These are phyloP conservation scores for Phylloporus scabripes DNA, from an alignment of 768 basidiomycete species.

Conservation along the genomic window DNA sequence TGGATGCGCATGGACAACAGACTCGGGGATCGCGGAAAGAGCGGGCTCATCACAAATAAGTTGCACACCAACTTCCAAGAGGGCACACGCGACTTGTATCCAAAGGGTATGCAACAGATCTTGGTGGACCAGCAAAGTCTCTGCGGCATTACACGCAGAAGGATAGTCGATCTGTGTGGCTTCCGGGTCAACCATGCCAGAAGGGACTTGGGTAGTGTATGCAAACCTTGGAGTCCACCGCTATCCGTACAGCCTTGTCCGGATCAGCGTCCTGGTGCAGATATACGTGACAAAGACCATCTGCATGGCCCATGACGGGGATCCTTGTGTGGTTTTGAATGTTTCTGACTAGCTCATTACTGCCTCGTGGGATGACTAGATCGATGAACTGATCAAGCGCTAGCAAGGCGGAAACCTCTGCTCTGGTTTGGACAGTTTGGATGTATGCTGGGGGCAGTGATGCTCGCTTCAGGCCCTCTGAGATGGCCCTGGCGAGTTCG, in stretches of 20 bases:
- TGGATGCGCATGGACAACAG: slow-evolving; percentile 34
- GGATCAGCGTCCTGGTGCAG: slow-evolving; percentile 77
- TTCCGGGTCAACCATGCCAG: not conserved
- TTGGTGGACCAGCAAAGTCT: slow-evolving; percentile 84
- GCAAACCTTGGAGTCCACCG: slow-evolving; percentile 85
- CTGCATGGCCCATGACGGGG: slow-evolving; percentile 98
- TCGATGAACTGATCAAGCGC: slow-evolving; percentile 90
- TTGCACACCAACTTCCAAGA: slow-evolving; percentile 63
- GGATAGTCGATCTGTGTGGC: slow-evolving; percentile 76
- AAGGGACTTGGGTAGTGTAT: not conserved
- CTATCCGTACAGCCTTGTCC: slow-evolving; percentile 76
- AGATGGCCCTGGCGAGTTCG: slow-evolving; percentile 75
- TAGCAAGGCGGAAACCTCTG: slow-evolving; percentile 84
- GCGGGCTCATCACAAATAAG: slow-evolving; percentile 75
- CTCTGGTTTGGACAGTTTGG: slow-evolving; percentile 86
- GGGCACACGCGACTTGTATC: slow-evolving; percentile 70
- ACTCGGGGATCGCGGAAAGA: slow-evolving; percentile 47
- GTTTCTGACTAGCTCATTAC: slow-evolving; percentile 80
- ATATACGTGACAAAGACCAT: slow-evolving; percentile 89
- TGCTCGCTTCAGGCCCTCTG: slow-evolving; percentile 67
- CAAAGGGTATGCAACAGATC: slow-evolving; percentile 68
- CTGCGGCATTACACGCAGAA: slow-evolving; percentile 91
- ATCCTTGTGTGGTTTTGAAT: slow-evolving; percentile 91
- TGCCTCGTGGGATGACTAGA: slow-evolving; percentile 93
- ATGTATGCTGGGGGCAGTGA: slow-evolving; percentile 75